Percentiles rank a stretch among this genome's conserved stretches.
phyloP scores from a whole-genome alignment of 1,284 basidiomycete species.

The Sparassis latifolia region DNA sequence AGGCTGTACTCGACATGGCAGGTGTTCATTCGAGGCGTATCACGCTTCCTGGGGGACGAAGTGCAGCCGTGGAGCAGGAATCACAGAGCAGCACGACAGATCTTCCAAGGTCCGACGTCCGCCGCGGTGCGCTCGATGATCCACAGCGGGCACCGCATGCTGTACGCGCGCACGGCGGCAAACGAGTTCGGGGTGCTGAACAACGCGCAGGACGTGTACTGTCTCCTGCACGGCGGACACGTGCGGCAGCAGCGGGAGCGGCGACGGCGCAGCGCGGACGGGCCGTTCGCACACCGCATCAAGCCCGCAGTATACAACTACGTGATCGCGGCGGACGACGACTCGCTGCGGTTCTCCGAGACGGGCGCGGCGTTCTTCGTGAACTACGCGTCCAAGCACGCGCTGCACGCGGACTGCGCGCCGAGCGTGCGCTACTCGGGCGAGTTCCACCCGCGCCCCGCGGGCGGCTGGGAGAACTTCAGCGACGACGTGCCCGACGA shows the following conservation, averaged over 20 bases:
- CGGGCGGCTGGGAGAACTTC: slow-evolving; percentile 61
- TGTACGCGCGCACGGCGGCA: slow-evolving; percentile 61
- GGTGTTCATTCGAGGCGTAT: slow-evolving; percentile 58
- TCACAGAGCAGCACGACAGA: slow-evolving; percentile 63
- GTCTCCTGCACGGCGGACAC: slow-evolving; percentile 37
- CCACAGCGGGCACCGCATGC: slow-evolving; percentile 61
- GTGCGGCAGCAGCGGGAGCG: slow-evolving; percentile 33
- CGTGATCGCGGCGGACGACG: slow-evolving; percentile 61
- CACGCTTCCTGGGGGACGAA: slow-evolving; percentile 58
- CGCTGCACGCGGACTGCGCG: slow-evolving; percentile 34
- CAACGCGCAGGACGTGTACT: slow-evolving; percentile 37
- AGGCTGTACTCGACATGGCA: slow-evolving; percentile 77
- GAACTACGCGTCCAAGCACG: slow-evolving; percentile 70
- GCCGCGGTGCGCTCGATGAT: slow-evolving; percentile 60
- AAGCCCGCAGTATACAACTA: neutral
- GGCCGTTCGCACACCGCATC: slow-evolving; percentile 42
- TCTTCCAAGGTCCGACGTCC: slow-evolving; percentile 58
- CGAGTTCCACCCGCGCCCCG: slow-evolving; percentile 72
- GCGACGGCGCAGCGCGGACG: slow-evolving; percentile 75
- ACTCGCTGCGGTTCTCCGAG: slow-evolving; percentile 71
- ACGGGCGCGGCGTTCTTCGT: slow-evolving; percentile 78
- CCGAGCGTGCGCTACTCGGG: slow-evolving; percentile 59
- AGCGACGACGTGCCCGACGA: slow-evolving; percentile 45
- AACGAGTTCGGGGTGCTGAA: slow-evolving; percentile 60
- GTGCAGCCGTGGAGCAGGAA: slow-evolving; percentile 59